Evolutionary conservation across 768 basidiomycete genomes (phyloP).

Genomic region (Wakefieldia striispora): DNA sequence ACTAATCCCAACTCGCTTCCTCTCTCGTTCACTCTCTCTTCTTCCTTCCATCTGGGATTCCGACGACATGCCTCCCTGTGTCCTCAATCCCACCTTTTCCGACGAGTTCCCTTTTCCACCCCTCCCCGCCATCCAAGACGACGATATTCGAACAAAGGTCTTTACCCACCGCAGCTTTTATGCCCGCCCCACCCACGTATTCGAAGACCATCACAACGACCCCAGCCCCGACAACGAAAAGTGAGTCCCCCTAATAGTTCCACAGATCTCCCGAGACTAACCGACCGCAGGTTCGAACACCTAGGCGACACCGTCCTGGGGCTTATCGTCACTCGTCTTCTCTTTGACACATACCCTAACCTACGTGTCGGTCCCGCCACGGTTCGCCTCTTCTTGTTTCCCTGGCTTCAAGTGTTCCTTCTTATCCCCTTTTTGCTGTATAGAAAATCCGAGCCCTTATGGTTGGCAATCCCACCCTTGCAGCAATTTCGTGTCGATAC

Average conservation of each 20-base stretch:
- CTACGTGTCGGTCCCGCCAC: slow-evolving; percentile 78
- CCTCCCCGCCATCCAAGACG: slow-evolving; percentile 54
- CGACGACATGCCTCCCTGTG: slow-evolving; percentile 2
- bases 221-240: slow-evolving; percentile 82
- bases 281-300: slow-evolving; percentile 59
- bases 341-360: slow-evolving; percentile 63
- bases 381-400: slow-evolving; percentile 22
- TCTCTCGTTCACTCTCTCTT: background rate
- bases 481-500: slow-evolving; percentile 67
- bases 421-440: background rate
- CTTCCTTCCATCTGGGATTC: background rate
- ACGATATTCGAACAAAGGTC: slow-evolving; percentile 48
- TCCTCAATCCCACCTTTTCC: slow-evolving; percentile 30
- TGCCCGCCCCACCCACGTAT: slow-evolving; percentile 69
- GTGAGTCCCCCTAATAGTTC: slow-evolving; percentile 40
- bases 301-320: slow-evolving; percentile 74
- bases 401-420: background rate
- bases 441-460: slow-evolving; percentile 80
- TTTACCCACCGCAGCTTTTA: slow-evolving; percentile 76
- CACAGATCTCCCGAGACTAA: background rate
- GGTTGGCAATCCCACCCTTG: slow-evolving; percentile 72
- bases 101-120: slow-evolving; percentile 43
- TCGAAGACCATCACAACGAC: slow-evolving; percentile 72
- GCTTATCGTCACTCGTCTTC: slow-evolving; percentile 60
- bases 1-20: background rate